Evolutionary conservation across 805 yeast genomes (phyloP), one percentile per base, ranked within the genome.

Genomic region (Sugiyamaella floridensis): DNA sequence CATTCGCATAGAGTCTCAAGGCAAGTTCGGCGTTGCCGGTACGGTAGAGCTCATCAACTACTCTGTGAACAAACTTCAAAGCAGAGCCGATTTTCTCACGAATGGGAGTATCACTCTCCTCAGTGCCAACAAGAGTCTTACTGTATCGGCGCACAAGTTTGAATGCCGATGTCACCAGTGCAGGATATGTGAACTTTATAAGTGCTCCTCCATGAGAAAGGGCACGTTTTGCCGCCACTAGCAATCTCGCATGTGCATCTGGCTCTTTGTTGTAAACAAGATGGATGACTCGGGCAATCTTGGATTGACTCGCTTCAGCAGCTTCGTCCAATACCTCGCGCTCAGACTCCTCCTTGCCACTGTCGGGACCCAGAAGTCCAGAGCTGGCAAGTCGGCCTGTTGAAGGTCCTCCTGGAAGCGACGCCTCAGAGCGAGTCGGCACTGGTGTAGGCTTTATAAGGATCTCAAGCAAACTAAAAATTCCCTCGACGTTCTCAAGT

Each of bases 51-150:
- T 88, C 96, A 58, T 81, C 83, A 34, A 85, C 78, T 8, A 84
- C 74, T 28, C 83, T 75, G 10, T 92, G 82, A 9, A 86, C 69
- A 60, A 83, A 86, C 60, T 87, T 88, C 73, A 90, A 86, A n/a
- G 82, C 71, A 44, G 76, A 74, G 16, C 79, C 76, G 37, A 48
- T 67, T 55, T 53, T 65, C 57, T 43, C 68, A 49, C 45, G 57
- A 49, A 52, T 59, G 48, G 56, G 64, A n/a, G 45, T 9, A 20
- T 45, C 44, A 9, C 44, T 15, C 50, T 61, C 52, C 5, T 19
- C 41, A 12, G 40, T 45, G 6, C 26, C 16, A 12, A 12, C 41
- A 8, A 45, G n/a, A 11, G 20, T 34, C n/a, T 37, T 34, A 26
- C 42, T 64, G 45, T 75, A 71, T 46, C 76, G 72, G 59, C 86